Conservation (phyloP, 306 rosid genomes). For the Nissolia schottii region DNA sequence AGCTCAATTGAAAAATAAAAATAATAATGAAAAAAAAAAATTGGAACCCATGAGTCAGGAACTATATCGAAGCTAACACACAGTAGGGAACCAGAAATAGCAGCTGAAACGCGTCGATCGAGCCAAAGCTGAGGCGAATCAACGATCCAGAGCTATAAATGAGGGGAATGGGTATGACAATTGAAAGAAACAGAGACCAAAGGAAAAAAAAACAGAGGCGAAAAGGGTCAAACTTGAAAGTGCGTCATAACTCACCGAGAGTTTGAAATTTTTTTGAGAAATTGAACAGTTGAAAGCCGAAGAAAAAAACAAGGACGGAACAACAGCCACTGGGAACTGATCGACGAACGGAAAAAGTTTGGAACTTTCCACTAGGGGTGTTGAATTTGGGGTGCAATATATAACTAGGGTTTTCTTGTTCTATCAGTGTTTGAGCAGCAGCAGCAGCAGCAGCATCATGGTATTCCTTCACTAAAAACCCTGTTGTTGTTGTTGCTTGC, state of each 20-base stretch:
- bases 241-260: slow-evolving; percentile 31
- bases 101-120: slow-evolving; percentile 40
- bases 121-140: slow-evolving; percentile 40
- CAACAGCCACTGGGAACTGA: slow-evolving; percentile 19
- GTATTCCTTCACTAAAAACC: slow-evolving; percentile 12
- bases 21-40: neutral
- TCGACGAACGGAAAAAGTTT: slow-evolving; percentile 24
- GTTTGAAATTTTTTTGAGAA: slow-evolving; percentile 26
- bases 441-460: neutral
- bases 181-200: neutral
- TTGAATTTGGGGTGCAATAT: neutral
- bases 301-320: neutral
- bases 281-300: slow-evolving; percentile 25
- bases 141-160: slow-evolving; percentile 38
- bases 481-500: slow-evolving; percentile 26
- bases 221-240: slow-evolving; percentile 9
- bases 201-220: neutral
- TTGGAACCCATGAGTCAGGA: slow-evolving; percentile 6
- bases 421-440: neutral
- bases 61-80: slow-evolving; percentile 18
- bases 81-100: slow-evolving; percentile 13
- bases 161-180: slow-evolving; percentile 1
- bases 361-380: slow-evolving; percentile 18
- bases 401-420: slow-evolving; percentile 50
- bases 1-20: slow-evolving; percentile 28